These are phyloP conservation scores for Xylaria hypoxylon DNA, from an alignment of 2,329 filamentous ascomycete genomes.

Conservation along the genomic window DNA sequence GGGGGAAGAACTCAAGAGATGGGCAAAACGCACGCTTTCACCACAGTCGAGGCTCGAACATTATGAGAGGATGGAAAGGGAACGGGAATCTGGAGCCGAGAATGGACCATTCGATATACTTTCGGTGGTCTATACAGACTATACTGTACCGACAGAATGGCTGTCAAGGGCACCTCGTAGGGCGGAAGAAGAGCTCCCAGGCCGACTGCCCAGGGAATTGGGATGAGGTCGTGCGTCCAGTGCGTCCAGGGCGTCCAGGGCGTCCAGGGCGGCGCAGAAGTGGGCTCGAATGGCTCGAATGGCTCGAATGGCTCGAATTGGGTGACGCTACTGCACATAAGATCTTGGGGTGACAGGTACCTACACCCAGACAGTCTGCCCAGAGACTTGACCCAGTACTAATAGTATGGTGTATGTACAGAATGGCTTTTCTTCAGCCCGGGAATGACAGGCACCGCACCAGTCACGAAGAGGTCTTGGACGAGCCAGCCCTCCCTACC, in stretches of 20 bases:
- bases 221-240: conserved; percentile 21
- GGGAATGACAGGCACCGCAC: conserved; percentile 1
- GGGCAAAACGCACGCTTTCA: conserved; percentile 39
- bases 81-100: conserved; percentile 29
- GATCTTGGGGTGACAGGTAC: conserved; percentile 31
- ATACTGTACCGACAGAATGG: conserved; percentile 14
- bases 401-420: no score
- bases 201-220: no score
- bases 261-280: conserved; percentile 20
- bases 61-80: conserved; percentile 38
- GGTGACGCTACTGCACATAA: conserved; percentile 38
- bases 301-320: conserved; percentile 21
- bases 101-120: conserved; percentile 16
- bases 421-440: background rate
- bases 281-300: conserved; percentile 24
- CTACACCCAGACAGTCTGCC: no score
- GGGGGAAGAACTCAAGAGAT: conserved; percentile 33
- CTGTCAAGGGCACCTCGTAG: conserved; percentile 7
- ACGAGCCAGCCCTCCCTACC: conserved; percentile 8
- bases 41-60: conserved; percentile 44
- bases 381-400: no score
- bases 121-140: no score
- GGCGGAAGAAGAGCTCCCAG: conserved; percentile 25
- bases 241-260: no score
- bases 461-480: conserved; percentile 7